Evolutionary conservation across 1,284 basidiomycete genomes (phyloP).

Genomic region (Ceratobasidium sp.): DNA sequence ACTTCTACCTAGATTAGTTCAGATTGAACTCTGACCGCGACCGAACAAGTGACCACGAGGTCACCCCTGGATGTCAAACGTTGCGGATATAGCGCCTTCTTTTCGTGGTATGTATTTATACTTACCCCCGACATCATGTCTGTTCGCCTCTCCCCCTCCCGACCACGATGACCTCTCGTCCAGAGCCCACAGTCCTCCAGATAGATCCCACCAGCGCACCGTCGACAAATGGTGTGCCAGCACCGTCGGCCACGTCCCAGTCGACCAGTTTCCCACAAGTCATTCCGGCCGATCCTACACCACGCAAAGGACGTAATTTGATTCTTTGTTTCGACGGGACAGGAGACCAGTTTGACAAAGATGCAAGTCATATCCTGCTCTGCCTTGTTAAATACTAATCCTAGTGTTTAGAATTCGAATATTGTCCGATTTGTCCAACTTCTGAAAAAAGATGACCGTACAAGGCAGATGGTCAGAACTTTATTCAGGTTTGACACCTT

Average conservation of each 20-base stretch:
- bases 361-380: slow-evolving; percentile 11
- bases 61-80: background rate
- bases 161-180: slow-evolving; percentile 11
- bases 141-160: background rate
- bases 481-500: background rate
- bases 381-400: background rate
- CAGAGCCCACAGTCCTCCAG: slow-evolving; percentile 30
- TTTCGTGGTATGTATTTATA: background rate
- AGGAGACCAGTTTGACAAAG: slow-evolving; percentile 46
- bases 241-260: background rate
- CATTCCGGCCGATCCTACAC: slow-evolving; percentile 13
- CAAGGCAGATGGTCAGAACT: slow-evolving; percentile 43
- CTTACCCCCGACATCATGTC: background rate
- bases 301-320: slow-evolving; percentile 37
- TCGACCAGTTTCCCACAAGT: slow-evolving; percentile 26
- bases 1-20: background rate
- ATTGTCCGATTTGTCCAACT: slow-evolving; percentile 46
- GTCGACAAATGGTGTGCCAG: background rate
- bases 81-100: background rate
- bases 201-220: background rate
- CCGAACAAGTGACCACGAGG: slow-evolving; percentile 9
- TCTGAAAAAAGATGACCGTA: slow-evolving; percentile 41
- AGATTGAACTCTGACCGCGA: background rate
- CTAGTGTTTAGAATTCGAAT: slow-evolving; percentile 38
- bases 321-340: slow-evolving; percentile 51